phyloP scores from a whole-genome alignment of 176 grass and related monocot genomes.

The Rhynchospora tenuis region DNA sequence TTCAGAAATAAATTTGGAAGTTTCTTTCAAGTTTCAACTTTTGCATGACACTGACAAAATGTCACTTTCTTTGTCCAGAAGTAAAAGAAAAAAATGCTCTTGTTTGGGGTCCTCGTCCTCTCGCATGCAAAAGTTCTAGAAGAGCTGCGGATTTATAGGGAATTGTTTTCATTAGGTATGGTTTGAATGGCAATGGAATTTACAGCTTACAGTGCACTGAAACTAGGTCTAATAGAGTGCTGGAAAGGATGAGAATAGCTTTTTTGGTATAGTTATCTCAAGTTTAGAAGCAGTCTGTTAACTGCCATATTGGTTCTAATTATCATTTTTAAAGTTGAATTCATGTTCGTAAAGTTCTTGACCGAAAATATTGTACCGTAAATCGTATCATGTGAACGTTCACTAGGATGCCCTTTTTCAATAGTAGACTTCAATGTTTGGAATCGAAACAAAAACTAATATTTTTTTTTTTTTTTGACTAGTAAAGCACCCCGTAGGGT shows the following conservation, averaged over 20 bases:
- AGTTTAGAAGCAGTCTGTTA: neutral
- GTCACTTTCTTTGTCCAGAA: neutral
- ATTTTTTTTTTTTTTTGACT: too few species aligned
- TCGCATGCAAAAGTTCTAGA: too few species aligned
- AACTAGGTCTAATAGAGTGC: too few species aligned
- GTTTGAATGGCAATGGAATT: too few species aligned
- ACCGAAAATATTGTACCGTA: neutral
- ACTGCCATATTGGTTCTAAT: neutral
- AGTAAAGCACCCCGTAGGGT: too few species aligned
- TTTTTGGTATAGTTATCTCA: conserved; percentile 2
- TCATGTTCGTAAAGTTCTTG: neutral
- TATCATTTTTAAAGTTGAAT: neutral
- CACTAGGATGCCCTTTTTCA: neutral
- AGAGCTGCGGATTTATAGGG: too few species aligned
- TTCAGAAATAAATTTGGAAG: neutral
- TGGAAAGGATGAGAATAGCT: too few species aligned
- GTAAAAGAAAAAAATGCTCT: neutral
- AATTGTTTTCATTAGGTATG: too few species aligned
- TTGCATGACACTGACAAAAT: neutral
- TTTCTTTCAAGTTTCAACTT: neutral
- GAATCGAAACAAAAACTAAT: neutral
- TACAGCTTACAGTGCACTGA: too few species aligned
- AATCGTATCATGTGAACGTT: neutral
- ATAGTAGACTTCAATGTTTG: neutral
- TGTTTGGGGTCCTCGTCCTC: too few species aligned